Evolutionary conservation across 306 rosid species (phyloP), one percentile per base, ranked within the genome.

Genomic region (Vigna nakashimae): DNA sequence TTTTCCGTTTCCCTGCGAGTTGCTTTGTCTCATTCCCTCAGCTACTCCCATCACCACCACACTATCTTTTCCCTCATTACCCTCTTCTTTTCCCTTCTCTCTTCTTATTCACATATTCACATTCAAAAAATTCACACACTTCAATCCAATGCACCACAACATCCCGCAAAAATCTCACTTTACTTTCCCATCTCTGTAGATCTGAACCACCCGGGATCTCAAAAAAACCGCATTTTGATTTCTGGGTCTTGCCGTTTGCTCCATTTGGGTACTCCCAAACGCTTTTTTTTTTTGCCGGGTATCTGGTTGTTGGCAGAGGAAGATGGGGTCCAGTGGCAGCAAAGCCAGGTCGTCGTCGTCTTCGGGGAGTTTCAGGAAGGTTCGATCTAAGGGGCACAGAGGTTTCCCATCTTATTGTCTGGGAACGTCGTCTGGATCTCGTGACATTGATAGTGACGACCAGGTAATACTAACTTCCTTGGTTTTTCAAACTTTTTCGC

Each of bases 301-400:
- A 12, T 52, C 65, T 76, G 7, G 34, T 34, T 20, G 38, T 6
- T 16, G 13, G 38, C 14, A 10, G 48, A 2, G 14, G 17, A 46
- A 36, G 40, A 96, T 96, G 99, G 99, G 99, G 78, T 90, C 99
- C 69, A 71, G 87, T 67, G 86, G 96, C 17, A 96, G 99, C 84
- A 96, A 93, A 82, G 85, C 80, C 52, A 36, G 67, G 66, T 73
- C 82, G 4, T 84, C 87, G 9, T 70, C 92, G 0, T 84, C 90
- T 62, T 80, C 88, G 7, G 86, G 88, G 1, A 82, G 85, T 72
- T 65, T 53, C 62, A 64, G 78, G 18, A 83, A 90, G 79, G 75
- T 80, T 71, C 88, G 93, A 87, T 86, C 90, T 56, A 90, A 76
- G 62, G 77, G 87, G 42, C 87, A 32, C 48, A 70, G 89, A 75